Conservation (phyloP, 352 stramenopile genomes). For the Pythium dissimile region DNA sequence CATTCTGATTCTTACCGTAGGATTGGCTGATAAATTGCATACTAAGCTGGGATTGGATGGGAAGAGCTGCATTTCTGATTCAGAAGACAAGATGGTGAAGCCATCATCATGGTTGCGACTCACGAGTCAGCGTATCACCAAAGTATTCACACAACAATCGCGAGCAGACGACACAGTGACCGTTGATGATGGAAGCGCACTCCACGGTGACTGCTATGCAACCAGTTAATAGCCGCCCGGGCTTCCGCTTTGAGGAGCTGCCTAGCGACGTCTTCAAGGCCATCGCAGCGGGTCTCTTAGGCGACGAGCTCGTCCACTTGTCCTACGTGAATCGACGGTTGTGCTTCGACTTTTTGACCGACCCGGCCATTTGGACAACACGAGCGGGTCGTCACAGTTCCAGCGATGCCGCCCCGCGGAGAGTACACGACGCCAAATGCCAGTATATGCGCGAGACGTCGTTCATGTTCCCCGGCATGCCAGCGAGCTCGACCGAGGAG, state of each 20-base stretch:
- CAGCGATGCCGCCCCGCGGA: not conserved
- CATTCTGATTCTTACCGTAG: not conserved
- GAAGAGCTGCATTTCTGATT: not conserved
- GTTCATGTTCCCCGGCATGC: slow-evolving; percentile 6
- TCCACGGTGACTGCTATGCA: not conserved
- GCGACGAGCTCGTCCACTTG: slow-evolving; percentile 11
- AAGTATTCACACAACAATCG: too few species aligned
- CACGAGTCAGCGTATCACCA: not conserved
- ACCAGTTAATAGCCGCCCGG: not conserved
- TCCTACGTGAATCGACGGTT: slow-evolving; percentile 9
- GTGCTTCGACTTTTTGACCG: slow-evolving; percentile 5
- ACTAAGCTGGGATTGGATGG: not conserved
- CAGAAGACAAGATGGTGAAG: not conserved
- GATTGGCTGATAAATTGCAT: not conserved
- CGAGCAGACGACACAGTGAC: not conserved
- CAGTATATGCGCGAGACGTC: slow-evolving; percentile 6
- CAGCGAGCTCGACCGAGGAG: not conserved
- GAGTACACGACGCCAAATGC: not conserved
- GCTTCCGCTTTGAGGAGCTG: slow-evolving; percentile 18
- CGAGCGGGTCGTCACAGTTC: not conserved
- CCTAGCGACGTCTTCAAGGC: slow-evolving; percentile 17
- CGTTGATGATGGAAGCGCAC: not conserved
- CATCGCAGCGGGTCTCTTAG: slow-evolving; percentile 6
- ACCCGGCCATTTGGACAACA: not conserved
- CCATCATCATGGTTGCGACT: not conserved